Evolutionary conservation across 257 asterid genomes (phyloP), one percentile per base, ranked within the genome.

Genomic region (Solanum chilense): DNA sequence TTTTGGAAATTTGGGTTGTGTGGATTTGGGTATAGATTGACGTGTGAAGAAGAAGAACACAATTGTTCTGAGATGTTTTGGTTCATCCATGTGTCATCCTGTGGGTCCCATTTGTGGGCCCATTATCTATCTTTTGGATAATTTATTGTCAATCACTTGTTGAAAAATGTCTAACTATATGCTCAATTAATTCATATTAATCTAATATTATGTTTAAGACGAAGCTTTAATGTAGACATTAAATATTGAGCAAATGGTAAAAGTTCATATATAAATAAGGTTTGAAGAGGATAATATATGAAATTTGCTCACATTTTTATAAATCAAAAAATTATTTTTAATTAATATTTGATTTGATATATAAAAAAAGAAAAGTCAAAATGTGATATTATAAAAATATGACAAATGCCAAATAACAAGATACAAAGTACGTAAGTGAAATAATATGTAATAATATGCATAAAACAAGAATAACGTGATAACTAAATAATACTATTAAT

Each of bases 21-120:
- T 87, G 91, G 90, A 85, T 87, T 87, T 78, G 87, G 87, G 64
- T 89, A 81, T 31, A 70, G 78, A 84, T 23, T 81, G 85, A 81
- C 85, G 88, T 84, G 89, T 85, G 87, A 66, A 87, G 88, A 87
- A 87, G 86, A 2, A 84, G 42, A 80, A 41, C 77, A 56, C 88
- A 82, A 15, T 60, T 44, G 86, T 23, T 20, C 1, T 87, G 41
- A 78, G 77, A 85, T 27, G 62, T 83, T 84, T 68, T 70, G 85
- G 85, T 81, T 87, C 73, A 42, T 77, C 82, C 90, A 84, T 77
- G 82, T 89, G 91, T 85, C 89, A 60, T 49, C 49, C 31, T 71
- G 31, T 81, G 2, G 68, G 69, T 27, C 69, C 84, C 39, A 37
- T 81, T 81, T 49, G 16, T 80, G 42, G 69, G 85, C 1, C 44